Conservation (phyloP, 2,329 filamentous ascomycete genomes). For the Cladosporium sp. region DNA sequence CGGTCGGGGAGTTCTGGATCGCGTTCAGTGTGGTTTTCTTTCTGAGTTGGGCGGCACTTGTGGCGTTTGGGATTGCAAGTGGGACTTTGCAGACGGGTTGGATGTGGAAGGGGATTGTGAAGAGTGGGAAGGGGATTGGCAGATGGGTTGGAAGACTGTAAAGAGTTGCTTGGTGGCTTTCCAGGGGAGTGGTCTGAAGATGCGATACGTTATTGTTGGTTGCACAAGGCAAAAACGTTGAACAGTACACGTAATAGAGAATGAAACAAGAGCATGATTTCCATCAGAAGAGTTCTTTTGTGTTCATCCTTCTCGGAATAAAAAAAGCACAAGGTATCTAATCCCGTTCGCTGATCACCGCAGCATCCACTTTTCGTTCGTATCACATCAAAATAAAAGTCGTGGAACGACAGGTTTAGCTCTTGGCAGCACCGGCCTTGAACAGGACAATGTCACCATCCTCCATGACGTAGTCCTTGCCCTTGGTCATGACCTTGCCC, state of each 20-base stretch:
- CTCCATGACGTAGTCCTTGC: conserved; percentile 90
- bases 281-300: conserved; percentile 10
- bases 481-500: conserved; percentile 97
- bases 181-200: no score
- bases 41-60: conserved; percentile 54
- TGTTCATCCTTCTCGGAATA: conserved; percentile 2
- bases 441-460: conserved; percentile 81
- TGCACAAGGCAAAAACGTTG: no score
- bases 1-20: conserved; percentile 61
- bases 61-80: conserved; percentile 53
- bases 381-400: conserved; percentile 12
- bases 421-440: conserved; percentile 81
- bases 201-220: no score
- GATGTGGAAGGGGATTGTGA: conserved; percentile 16
- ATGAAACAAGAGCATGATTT: no score
- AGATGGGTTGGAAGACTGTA: conserved; percentile 11
- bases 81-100: conserved; percentile 47
- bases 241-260: no score
- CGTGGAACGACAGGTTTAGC: conserved; percentile 18
- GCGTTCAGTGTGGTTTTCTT: conserved; percentile 60
- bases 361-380: conserved; percentile 10
- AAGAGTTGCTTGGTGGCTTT: no score
- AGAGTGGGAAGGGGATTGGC: conserved; percentile 13
- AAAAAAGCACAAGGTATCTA: conserved; percentile 11
- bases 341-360: conserved; percentile 1